These are phyloP conservation scores for Zygnema cylindricum DNA, from an alignment of 139 green algal species.

Conservation along the genomic window DNA sequence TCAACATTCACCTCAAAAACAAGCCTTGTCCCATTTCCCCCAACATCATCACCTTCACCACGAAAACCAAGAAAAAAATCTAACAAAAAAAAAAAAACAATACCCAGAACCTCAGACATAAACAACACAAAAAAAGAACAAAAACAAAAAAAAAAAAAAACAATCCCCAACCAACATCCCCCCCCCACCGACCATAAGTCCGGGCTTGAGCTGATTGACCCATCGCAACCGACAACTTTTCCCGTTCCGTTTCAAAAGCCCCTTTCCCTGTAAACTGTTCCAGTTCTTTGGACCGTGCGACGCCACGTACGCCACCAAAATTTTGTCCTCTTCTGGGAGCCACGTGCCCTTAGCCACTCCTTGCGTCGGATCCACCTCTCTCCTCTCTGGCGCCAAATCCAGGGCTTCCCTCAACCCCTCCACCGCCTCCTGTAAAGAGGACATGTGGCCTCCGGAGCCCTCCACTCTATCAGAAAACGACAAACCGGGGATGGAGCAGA, in stretches of 20 bases:
- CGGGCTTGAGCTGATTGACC: conserved; percentile 57
- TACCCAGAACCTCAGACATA: too few species aligned
- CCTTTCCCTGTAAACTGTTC: conserved; percentile 44
- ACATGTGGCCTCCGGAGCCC: too few species aligned
- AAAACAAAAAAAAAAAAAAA: too few species aligned
- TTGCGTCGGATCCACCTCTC: conserved; percentile 11
- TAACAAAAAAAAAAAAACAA: too few species aligned
- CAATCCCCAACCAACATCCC: too few species aligned
- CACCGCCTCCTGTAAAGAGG: neutral
- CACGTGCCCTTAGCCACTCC: conserved; percentile 49
- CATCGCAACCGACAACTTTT: conserved; percentile 57
- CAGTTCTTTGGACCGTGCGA: conserved; percentile 53
- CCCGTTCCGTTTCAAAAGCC: conserved; percentile 47
- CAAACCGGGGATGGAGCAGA: neutral
- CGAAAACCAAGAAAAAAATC: too few species aligned
- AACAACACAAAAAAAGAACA: too few species aligned
- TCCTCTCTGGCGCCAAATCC: neutral
- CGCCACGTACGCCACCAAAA: conserved; percentile 48
- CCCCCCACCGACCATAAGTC: conserved; percentile 52
- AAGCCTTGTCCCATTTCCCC: too few species aligned
- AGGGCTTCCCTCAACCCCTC: neutral
- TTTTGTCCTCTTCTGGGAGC: conserved; percentile 57
- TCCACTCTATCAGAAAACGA: too few species aligned
- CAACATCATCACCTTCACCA: too few species aligned
- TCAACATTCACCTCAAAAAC: too few species aligned